phyloP scores from a whole-genome alignment of 768 basidiomycete genomes.

The Tylopilus rubrobrunneus region DNA sequence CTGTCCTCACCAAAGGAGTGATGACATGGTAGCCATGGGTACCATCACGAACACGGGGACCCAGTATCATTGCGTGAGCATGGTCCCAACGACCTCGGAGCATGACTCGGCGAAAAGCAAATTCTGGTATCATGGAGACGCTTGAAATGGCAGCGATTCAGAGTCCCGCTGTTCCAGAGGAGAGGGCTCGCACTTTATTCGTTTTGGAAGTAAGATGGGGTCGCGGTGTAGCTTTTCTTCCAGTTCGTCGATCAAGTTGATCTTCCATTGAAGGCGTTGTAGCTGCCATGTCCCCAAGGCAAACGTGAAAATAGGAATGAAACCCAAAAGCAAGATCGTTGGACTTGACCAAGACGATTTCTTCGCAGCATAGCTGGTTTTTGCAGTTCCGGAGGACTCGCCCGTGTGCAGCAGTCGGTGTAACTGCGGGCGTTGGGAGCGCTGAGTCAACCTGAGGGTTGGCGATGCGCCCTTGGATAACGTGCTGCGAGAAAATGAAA shows the following conservation, averaged over 20 bases:
- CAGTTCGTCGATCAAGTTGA: slow-evolving; percentile 88
- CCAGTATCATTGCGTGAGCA: slow-evolving; percentile 71
- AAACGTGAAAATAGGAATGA: slow-evolving; percentile 89
- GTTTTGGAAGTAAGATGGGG: slow-evolving; percentile 73
- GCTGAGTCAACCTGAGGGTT: slow-evolving; percentile 9
- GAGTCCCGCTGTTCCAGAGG: slow-evolving; percentile 13
- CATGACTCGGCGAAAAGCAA: slow-evolving; percentile 81
- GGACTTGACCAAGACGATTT: slow-evolving; percentile 63
- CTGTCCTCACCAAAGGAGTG: slow-evolving; percentile 76
- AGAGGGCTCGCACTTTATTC: slow-evolving; percentile 70
- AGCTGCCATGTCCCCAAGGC: slow-evolving; percentile 93
- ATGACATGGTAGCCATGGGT: slow-evolving; percentile 83
- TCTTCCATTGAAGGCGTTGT: slow-evolving; percentile 91
- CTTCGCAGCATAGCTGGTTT: slow-evolving; percentile 52
- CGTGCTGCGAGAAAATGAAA: slow-evolving; percentile 14
- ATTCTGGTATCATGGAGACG: slow-evolving; percentile 79
- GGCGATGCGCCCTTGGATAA: slow-evolving; percentile 4
- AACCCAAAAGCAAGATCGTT: slow-evolving; percentile 70
- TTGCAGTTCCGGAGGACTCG: slow-evolving; percentile 22
- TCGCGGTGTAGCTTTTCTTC: slow-evolving; percentile 82
- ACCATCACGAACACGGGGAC: slow-evolving; percentile 88
- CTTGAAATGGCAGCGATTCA: slow-evolving; percentile 33
- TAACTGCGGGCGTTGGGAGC: slow-evolving; percentile 1
- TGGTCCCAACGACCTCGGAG: slow-evolving; percentile 79
- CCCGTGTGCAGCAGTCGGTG: slow-evolving; percentile 16